Evolutionary conservation across 2,329 filamentous ascomycete genomes (phyloP), one percentile per base, ranked within the genome.

Genomic region (Ophiostoma australiae): DNA sequence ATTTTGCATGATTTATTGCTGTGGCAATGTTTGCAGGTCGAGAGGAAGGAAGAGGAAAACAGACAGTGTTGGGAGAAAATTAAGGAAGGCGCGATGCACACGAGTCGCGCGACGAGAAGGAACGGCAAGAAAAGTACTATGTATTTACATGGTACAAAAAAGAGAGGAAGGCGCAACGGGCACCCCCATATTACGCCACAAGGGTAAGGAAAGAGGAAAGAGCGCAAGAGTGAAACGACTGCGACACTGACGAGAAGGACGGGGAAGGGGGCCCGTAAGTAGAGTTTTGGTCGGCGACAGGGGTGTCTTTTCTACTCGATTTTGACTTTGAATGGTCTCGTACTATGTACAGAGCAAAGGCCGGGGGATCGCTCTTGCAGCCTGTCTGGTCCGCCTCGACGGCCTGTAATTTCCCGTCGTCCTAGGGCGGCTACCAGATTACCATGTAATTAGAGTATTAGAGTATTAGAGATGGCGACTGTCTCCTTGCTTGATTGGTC

Each of bases 191-290:
- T 33, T 63, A 63, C 23, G 23, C 58, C 58, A 20, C 27, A 35
- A 58, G 48, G 41, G 20, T 7, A 11, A 48, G 23, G 20, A n/a
- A 11, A 48, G 23, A 63, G 58, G 58, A 35, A 33, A 63, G 27
- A 63, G 58, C 23, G 58, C 58, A 33, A 27, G 58, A 63, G 58
- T 63, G 58, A 63, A 63, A 63, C 58, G 58, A 27, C 58, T 63
- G 58, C 58, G 27, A 63, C 58, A 63, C 55, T 63, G 52, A 48
- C 39, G 39, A 41, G 17, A 52, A 23, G n/a, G 48, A 52, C 48
- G 48, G 48, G 44, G 52, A 58, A 63, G 27, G 58, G 58, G 58
- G 58, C 27, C 27, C 27, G 27, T 31, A 3, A 27, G 39, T 41
- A 41, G 23, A 27, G n/a, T 61, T 61, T n/a, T 63, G n/a, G 52